Base-by-base conservation (phyloP, 352 stramenopile genomes). In the Pythium scleroteichum region DNA sequence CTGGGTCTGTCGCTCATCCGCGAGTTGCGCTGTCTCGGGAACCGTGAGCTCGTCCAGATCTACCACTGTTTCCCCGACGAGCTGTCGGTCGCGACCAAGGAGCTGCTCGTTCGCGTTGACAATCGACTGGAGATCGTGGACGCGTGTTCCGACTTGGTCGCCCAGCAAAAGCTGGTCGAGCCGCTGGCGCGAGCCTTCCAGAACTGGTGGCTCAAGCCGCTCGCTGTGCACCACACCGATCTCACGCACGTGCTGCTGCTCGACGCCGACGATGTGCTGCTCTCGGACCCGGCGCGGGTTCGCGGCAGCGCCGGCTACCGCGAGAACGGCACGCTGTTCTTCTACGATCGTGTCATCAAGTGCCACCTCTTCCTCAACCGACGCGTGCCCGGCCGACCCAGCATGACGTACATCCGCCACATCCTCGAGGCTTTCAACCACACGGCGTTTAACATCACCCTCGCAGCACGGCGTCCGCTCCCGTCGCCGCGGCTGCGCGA, bases 201-300 rank as follows among this genome's bases (percentile, higher is more conserved):
- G 53, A 87, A 74, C 63, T 87, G 78, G 63, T 89, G 74, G 71
- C 59, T 86, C 59, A 87, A 90, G 40, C 79, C 79, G 9, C 60
- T 90, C n/a, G 73, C 78, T 10, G 35, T 90, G 23, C 71, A 77
- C 35, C 68, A 89, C 55, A 87, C 77, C 2, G 59, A 73, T 32
- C 26, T 89, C 5, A 26, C 66, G 4, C 67, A 89, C 35, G 63
- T 78, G 10, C 72, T 89, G 8, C 56, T 87, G 16, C 27, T 89
- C 46, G 79, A 89, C 54, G 77, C 77, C n/a, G 79, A 87, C 56
- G 79, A 72, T 12, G 61, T 89, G n/a, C 35, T 85, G 7, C 38
- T 86, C 46, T 48, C 53, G 0, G 62, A 89, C 33, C 76, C 76
- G 0, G 71, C 79, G 3, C 39, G 62, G n/a, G 20, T 89, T 10